Conservation (phyloP, 106 monocot species). For the Alisma plantagoaquatica region DNA sequence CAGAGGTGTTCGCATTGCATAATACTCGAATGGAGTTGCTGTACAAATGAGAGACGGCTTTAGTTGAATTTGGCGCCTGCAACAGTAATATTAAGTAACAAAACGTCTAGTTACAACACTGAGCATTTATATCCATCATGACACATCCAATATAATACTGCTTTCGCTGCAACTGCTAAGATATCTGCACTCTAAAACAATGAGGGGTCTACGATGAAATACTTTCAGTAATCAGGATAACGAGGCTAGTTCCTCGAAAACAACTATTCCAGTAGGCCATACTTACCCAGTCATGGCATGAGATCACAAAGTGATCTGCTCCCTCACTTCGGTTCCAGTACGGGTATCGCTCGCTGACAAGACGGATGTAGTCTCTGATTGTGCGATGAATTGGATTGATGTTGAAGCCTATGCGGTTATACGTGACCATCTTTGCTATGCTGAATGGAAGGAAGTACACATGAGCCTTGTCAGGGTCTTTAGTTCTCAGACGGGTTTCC, state of each 20-base stretch:
- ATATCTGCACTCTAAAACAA: background rate
- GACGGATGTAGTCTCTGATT: constrained; percentile 33
- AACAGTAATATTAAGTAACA: background rate
- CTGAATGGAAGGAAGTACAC: constrained; percentile 65
- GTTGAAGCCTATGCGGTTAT: background rate
- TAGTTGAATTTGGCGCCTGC: constrained; percentile 2
- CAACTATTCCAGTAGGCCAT: background rate
- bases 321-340: constrained; percentile 69
- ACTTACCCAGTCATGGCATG: constrained; percentile 52
- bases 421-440: constrained; percentile 36
- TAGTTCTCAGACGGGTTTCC: constrained; percentile 20
- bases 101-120: too few relatives aligned
- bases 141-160: too few relatives aligned
- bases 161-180: constrained; percentile 22
- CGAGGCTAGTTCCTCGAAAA: too few relatives aligned
- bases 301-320: constrained; percentile 70
- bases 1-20: constrained; percentile 21
- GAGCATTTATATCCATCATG: too few relatives aligned
- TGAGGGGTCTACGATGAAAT: constrained; percentile 32
- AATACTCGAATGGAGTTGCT: constrained; percentile 13
- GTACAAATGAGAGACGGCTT: background rate
- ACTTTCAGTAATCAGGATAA: too few relatives aligned
- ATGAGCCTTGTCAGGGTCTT: constrained; percentile 39
- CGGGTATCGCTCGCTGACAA: constrained; percentile 21
- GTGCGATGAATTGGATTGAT: constrained; percentile 19